Base-by-base conservation (phyloP, 2,329 filamentous ascomycete genomes). In the Exophiala xenobiotica region DNA sequence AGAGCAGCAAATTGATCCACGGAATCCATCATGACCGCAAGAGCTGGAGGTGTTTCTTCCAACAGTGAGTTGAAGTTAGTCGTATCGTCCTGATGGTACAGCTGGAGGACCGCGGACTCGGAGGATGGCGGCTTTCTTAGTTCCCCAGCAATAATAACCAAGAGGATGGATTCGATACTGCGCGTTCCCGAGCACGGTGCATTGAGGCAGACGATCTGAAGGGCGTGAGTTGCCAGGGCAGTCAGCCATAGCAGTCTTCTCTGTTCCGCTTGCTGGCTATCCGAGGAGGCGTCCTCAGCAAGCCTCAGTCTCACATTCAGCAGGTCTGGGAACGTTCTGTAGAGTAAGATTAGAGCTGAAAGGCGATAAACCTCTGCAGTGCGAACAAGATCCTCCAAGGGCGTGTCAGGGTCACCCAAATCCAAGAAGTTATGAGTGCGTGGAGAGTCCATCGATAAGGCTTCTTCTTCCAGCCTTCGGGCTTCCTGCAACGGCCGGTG, bases 81-180 rank as follows among this genome's bases (percentile, higher is more conserved):
- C 26, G 26, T 29, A 7, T 29, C 26, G 26, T n/a, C n/a, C n/a
- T n/a, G n/a, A n/a, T n/a, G n/a, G n/a, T n/a, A n/a, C n/a, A n/a
- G 26, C 26, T 8, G 26, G 8, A 29, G 26, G 8, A 29, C 26
- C n/a, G 26, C n/a, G 26, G 8, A 8, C 26, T 29, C 26, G 26
- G n/a, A 3, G 8, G 38, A 41, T n/a, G 14, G 6, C 6, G n/a
- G 16, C 42, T 11, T 14, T 18, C 33, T 12, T 18, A 49, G 39
- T 14, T 42, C 47, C 19, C 47, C 47, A 19, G 23, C 47, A 29
- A 49, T 23, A 23, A 49, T 43, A 24, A 49, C n/a, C 27, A 49
- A 23, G 11, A 49, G 39, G 12, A 49, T 49, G 23, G 43, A 39
- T 19, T 49, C 38, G 19, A 49, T 43, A 26, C 47, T 43, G 11